Conservation (phyloP, 2,329 filamentous ascomycete species). For the Epicoccum nigrum region DNA sequence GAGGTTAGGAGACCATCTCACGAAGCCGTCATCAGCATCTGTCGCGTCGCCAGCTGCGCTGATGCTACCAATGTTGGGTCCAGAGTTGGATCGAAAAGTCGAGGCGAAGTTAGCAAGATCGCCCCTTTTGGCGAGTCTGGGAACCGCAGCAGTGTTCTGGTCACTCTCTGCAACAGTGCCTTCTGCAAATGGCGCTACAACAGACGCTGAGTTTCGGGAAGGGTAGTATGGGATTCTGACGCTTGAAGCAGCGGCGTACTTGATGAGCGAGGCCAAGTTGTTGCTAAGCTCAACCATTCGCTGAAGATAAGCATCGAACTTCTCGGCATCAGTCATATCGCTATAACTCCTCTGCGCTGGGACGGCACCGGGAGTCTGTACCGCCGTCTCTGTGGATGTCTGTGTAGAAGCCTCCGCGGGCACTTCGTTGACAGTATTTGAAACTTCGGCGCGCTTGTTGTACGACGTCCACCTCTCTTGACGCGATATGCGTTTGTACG, state of each 20-base stretch:
- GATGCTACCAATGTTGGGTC: constrained; percentile 8
- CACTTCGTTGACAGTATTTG: neutral
- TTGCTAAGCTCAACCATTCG: constrained; percentile 11
- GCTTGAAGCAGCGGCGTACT: constrained; percentile 13
- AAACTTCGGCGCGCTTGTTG: constrained; percentile 8
- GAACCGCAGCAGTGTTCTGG: neutral
- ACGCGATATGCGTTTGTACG: constrained; percentile 9
- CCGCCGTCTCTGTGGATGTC: neutral
- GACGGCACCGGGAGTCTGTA: neutral
- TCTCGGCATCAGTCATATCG: constrained; percentile 4
- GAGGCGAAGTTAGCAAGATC: neutral
- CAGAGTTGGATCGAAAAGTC: constrained; percentile 3
- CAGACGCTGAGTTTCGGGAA: too few relatives aligned
- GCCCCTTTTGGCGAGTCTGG: neutral
- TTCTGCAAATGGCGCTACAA: too few relatives aligned
- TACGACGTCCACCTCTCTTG: constrained; percentile 16
- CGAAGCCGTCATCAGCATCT: constrained; percentile 12
- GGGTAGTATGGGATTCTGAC: constrained; percentile 6
- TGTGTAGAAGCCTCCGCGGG: neutral
- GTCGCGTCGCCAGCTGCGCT: constrained; percentile 5
- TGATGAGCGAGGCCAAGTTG: constrained; percentile 13
- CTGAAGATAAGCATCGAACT: constrained; percentile 12
- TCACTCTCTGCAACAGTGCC: neutral
- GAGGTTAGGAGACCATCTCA: constrained; percentile 9
- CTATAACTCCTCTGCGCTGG: neutral